phyloP scores from a whole-genome alignment of 2,329 filamentous ascomycete genomes.

The Diaporthe ilicicola region DNA sequence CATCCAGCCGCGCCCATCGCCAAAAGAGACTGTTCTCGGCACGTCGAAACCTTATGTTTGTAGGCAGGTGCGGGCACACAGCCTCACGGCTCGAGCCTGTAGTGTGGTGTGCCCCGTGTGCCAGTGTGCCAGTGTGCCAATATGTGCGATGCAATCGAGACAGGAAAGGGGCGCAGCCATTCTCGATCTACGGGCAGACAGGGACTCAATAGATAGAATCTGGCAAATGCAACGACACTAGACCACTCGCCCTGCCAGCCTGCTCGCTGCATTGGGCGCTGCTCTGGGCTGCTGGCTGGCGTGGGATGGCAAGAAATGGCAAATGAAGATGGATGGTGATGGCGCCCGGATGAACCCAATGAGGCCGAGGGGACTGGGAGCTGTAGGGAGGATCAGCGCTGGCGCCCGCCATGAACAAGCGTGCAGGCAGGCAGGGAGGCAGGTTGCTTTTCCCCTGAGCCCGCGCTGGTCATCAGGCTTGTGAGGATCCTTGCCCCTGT shows the following conservation, averaged over 20 bases:
- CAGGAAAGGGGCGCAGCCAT: conserved; percentile 16
- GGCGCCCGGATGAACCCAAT: not conserved
- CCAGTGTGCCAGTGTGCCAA: not conserved
- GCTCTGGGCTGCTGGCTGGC: no score
- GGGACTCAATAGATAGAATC: not conserved
- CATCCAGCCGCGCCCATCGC: not conserved
- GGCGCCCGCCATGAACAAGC: no score
- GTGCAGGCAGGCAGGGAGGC: no score
- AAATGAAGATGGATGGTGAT: not conserved
- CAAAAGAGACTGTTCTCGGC: not conserved
- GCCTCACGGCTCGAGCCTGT: conserved; percentile 16
- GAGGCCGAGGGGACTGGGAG: not conserved
- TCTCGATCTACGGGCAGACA: not conserved
- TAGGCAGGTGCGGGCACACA: not conserved
- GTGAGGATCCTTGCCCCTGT: conserved; percentile 7
- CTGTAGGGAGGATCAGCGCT: not conserved
- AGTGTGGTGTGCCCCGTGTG: not conserved
- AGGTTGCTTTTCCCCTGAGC: not conserved
- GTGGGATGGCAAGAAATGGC: not conserved
- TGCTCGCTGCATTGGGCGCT: no score
- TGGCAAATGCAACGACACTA: not conserved
- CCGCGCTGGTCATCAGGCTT: not conserved
- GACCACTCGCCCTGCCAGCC: not conserved
- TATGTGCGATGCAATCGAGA: not conserved
- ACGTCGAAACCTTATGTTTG: conserved; percentile 15